Evolutionary conservation across 2,329 filamentous ascomycete species (phyloP), one percentile per base, ranked within the genome.

Genomic region (Trichothecium roseum): DNA sequence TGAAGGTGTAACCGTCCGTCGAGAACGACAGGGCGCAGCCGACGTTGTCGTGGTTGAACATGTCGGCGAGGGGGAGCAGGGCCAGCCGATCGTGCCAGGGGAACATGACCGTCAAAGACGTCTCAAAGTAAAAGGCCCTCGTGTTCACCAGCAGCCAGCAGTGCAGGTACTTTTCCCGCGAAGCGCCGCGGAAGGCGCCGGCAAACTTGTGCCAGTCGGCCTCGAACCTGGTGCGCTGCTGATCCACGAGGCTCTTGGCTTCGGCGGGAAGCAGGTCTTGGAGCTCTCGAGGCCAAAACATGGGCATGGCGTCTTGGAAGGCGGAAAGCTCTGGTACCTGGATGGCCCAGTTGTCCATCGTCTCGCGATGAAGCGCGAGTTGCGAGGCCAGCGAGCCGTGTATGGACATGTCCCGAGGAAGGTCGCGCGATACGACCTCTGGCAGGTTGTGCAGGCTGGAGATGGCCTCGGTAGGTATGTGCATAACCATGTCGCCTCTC

Each of bases 321-420:
- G 59, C 85, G 77, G 3, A 83, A 72, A 30, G 69, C 69, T 48
- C 67, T 82, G 83, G 89, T 5, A 64, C 53, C 53, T 0, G 58
- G 54, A 45, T 69, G 71, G 24, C 64, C 4, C 62, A 56, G 4
- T 57, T 53, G 36, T 77, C 65, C 20, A 6, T 24, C 20, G 10
- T 24, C 10, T 24, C 20, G 6, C 10, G 10, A 24, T 10, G 10
- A 14, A 80, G 62, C 5, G 74, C 69, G 10, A 88, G 60, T 42
- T 80, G 75, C 2, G 80, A 72, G 8, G 85, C 83, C 2, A 93
- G 62, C 15, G 85, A 68, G 6, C 78, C 81, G 41, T 93, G 85
- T 10, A 84, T 69, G 1, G 76, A 72, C 29, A 73, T 69, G 38
- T 66, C 63, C 8, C 62, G 57, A 0, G 71, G 64, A 3, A 82